Base-by-base conservation (phyloP, 2,329 filamentous ascomycete genomes). In the Neospermospora avenae region DNA sequence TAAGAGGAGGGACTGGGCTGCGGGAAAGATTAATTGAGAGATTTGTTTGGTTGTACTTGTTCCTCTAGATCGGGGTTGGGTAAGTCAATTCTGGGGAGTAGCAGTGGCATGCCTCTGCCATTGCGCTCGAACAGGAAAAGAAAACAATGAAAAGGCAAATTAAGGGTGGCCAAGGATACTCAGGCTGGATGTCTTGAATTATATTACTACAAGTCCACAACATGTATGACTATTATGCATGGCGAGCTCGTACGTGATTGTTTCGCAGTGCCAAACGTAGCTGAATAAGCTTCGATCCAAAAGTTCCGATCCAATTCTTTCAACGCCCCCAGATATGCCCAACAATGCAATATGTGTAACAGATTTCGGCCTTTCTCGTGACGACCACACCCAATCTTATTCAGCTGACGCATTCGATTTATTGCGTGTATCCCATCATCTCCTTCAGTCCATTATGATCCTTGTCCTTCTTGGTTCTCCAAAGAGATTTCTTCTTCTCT, bases 1-100 rank as follows among this genome's bases (percentile, higher is more conserved):
- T 18, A 98, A 96, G 86, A 85, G 89, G 73, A 89, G 81, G 75
- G 87, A 86, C 54, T 98, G 93, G 93, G 83, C 84, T 2, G 84
- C 65, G 20, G 69, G 72, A 22, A 72, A 71, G 60, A 69, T 71
- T 45, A 59, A 60, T 11, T 68, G 55, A 62, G 31, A 16, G 31
- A 2, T 42, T 25, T 28, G 14, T 48, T 48, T 10, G 22, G 28
- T 5, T 42, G 16, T 45, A n/a, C 22, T 22, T 22, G 5, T 20
- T 55, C 45, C 28, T 48, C 14, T 25, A n/a, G 22, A 54, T 41
- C 48, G 18, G 44, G 8, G 35, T 56, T 44, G 16, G 55, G 55
- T 48, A 34, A 49, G 2, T 18, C 25, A 16, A 22, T 31, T 1
- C 34, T 42, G 35, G 5, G 37, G 18, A 42, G n/a, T 39, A 37